These are phyloP conservation scores for Globisporangium mamillatum DNA, from an alignment of 352 stramenopile genomes.

Conservation along the genomic window DNA sequence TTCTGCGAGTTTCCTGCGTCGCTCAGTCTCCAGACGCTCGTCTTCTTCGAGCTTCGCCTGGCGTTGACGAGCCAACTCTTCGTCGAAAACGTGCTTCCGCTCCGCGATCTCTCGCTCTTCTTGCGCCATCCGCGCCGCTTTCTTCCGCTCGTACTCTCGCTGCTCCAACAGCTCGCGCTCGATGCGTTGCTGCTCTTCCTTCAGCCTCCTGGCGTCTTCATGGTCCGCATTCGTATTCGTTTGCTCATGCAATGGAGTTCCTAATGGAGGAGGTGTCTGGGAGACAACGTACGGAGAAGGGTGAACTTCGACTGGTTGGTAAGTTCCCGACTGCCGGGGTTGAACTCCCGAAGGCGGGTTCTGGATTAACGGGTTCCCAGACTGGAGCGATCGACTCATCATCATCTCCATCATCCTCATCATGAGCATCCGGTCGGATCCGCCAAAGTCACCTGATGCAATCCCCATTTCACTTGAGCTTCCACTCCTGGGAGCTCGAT, in stretches of 20 bases:
- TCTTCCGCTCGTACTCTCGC: conserved; percentile 43
- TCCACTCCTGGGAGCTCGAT: background rate
- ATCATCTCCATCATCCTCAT: conserved; percentile 74
- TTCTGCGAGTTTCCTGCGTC: conserved; percentile 24
- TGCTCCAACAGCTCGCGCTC: conserved; percentile 52
- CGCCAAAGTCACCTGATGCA: background rate
- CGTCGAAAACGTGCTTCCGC: conserved; percentile 38
- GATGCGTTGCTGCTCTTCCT: conserved; percentile 34
- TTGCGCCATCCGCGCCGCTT: conserved; percentile 31
- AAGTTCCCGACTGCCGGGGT: background rate
- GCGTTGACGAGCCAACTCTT: conserved; percentile 37
- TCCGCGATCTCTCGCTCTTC: conserved; percentile 37
- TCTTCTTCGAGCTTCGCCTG: conserved; percentile 37
- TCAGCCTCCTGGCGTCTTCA: conserved; percentile 21
- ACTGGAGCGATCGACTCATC: conserved; percentile 35
- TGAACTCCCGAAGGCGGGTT: background rate
- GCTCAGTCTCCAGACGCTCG: conserved; percentile 25
- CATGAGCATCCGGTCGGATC: conserved; percentile 40
- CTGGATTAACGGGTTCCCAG: background rate
- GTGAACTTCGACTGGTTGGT: background rate
- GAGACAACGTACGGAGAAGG: background rate
- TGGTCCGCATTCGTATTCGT: background rate
- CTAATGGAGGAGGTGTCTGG: background rate
- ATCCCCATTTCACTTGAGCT: background rate
- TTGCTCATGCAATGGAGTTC: background rate